These are phyloP conservation scores for Pseudogymnoascus sp. DNA, from an alignment of 2,329 filamentous ascomycete genomes.

Conservation along the genomic window DNA sequence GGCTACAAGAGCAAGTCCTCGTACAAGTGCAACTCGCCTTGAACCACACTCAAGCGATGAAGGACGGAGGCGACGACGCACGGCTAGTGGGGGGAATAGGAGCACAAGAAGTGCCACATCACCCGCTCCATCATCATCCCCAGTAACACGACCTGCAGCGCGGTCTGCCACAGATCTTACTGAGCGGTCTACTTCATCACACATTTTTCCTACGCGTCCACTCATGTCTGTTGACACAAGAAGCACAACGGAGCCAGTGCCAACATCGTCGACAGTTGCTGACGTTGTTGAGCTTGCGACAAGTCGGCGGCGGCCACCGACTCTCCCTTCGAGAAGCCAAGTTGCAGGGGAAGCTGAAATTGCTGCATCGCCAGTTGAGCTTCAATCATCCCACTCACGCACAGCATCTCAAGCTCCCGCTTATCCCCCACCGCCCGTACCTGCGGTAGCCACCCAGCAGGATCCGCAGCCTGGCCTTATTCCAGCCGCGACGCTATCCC, in stretches of 20 bases:
- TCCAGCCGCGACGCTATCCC: constrained; percentile 8
- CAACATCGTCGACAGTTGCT: not conserved
- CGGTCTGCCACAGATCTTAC: constrained; percentile 59
- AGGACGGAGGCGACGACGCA: constrained; percentile 38
- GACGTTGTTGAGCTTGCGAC: constrained; percentile 1
- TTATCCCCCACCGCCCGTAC: constrained; percentile 7
- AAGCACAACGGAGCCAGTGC: constrained; percentile 13
- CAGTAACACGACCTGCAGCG: constrained; percentile 39
- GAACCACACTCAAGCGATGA: constrained; percentile 42
- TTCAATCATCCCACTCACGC: not conserved
- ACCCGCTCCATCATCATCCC: constrained; percentile 35
- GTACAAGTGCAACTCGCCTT: constrained; percentile 38
- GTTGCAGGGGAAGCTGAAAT: not conserved
- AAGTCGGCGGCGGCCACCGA: not conserved
- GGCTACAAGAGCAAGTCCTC: constrained; percentile 39
- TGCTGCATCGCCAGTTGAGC: not conserved
- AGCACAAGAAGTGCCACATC: constrained; percentile 44
- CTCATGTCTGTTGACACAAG: constrained; percentile 15
- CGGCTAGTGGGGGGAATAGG: constrained; percentile 36
- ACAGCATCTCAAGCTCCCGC: not conserved
- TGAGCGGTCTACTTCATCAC: constrained; percentile 29
- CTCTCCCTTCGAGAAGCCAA: not conserved
- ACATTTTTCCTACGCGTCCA: constrained; percentile 16
- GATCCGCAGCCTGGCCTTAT: constrained; percentile 17
- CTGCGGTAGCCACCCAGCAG: constrained; percentile 23